Evolutionary conservation across 2,329 filamentous ascomycete species (phyloP).

Genomic region (Aspergillus niger): DNA sequence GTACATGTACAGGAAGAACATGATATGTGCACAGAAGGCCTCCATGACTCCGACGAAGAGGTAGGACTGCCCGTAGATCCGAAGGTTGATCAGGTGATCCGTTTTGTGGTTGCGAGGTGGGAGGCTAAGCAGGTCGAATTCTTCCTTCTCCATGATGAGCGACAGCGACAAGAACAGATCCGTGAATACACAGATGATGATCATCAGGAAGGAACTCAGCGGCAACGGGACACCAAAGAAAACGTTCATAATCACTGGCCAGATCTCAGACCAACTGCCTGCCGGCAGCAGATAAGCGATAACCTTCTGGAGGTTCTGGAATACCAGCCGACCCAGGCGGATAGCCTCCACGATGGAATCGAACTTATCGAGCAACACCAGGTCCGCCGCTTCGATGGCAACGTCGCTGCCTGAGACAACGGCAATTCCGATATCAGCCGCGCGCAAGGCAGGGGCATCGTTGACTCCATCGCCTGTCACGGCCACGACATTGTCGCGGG

Average conservation of each 20-base stretch:
- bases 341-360: slow-evolving; percentile 39
- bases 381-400: slow-evolving; percentile 44
- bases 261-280: slow-evolving; percentile 59
- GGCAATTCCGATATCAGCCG: slow-evolving; percentile 38
- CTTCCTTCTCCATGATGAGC: slow-evolving; percentile 59
- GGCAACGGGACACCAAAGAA: slow-evolving; percentile 58
- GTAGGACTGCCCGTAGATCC: slow-evolving; percentile 56
- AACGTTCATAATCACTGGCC: slow-evolving; percentile 59
- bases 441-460: slow-evolving; percentile 37
- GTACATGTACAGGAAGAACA: slow-evolving; percentile 59
- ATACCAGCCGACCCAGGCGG: slow-evolving; percentile 36
- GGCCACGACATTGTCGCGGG: slow-evolving; percentile 43
- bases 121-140: slow-evolving; percentile 55
- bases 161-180: slow-evolving; percentile 56
- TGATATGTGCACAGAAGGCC: slow-evolving; percentile 52
- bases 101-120: slow-evolving; percentile 54
- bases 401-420: slow-evolving; percentile 44
- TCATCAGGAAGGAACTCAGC: slow-evolving; percentile 58
- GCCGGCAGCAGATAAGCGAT: slow-evolving; percentile 53
- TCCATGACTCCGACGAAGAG: slow-evolving; percentile 57
- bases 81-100: slow-evolving; percentile 56
- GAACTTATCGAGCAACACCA: slow-evolving; percentile 40
- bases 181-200: slow-evolving; percentile 60
- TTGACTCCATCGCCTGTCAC: slow-evolving; percentile 44
- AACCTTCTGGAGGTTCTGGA: slow-evolving; percentile 41